Conservation (phyloP, 306 rosid genomes). For the Hippophae tibetana region DNA sequence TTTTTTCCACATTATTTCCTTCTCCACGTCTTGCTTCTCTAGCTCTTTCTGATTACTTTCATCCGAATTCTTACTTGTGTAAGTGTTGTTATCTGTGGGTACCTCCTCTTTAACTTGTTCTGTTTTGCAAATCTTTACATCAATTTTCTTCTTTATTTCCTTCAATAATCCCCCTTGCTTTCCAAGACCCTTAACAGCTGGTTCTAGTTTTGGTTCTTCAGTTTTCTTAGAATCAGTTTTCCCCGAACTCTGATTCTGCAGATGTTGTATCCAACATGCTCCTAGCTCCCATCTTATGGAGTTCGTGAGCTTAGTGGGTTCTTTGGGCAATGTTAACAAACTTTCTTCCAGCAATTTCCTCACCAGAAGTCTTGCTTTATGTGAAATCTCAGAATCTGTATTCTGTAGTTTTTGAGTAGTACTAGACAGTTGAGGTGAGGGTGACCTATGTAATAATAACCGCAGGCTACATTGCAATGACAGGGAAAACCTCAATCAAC, state of each 20-base stretch:
- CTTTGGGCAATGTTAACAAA: constrained; percentile 63
- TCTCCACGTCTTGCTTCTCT: constrained; percentile 56
- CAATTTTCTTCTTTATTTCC: constrained; percentile 83
- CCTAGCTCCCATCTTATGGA: constrained; percentile 99
- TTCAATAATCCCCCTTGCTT: constrained; percentile 89
- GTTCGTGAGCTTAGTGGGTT: constrained; percentile 35
- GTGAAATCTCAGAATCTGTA: constrained; percentile 44
- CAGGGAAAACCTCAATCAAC: constrained; percentile 19
- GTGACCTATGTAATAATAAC: constrained; percentile 65
- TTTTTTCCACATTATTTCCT: constrained; percentile 64
- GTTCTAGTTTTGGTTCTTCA: constrained; percentile 71
- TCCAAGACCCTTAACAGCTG: constrained; percentile 90
- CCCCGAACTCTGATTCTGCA: constrained; percentile 77
- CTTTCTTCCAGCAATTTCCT: constrained; percentile 69
- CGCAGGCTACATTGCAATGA: constrained; percentile 60
- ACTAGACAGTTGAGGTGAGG: constrained; percentile 43
- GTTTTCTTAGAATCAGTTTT: constrained; percentile 63
- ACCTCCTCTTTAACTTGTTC: constrained; percentile 60
- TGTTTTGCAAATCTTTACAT: constrained; percentile 42
- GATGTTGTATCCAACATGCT: constrained; percentile 97
- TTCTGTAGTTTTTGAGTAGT: constrained; percentile 35
- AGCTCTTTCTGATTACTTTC: constrained; percentile 40
- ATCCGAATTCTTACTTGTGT: constrained; percentile 37
- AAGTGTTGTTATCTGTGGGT: constrained; percentile 26
- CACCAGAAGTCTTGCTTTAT: constrained; percentile 43